Evolutionary conservation across 306 rosid species (phyloP), one percentile per base, ranked within the genome.

Genomic region (Coriaria nepalensis): DNA sequence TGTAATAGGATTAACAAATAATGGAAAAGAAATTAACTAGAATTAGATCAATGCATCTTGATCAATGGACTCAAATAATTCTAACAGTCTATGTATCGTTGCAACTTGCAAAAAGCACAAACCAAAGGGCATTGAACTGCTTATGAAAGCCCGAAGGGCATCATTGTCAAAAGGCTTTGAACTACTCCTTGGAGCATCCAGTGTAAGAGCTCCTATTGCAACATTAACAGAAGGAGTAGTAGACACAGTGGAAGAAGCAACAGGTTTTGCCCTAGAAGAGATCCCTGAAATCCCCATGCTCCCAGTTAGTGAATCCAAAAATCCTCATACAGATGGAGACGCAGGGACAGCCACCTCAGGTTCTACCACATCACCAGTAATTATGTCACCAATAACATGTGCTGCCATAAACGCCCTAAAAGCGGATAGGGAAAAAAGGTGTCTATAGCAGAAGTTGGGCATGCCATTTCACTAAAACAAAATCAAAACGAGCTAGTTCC

Each of bases 101-200:
- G 29, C 29, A 20, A 20, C 29, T 67, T 81, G 61, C 68, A 62
- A 76, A 70, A 76, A 70, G 77, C 79, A 85, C 98, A 69, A 69
- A 90, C 98, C 98, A 85, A 90, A 90, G 67, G 98, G 96, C 94
- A 90, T 79, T 59, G 96, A 77, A 64, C 94, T 73, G 64, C 92
- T 77, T 60, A 84, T 75, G 72, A 81, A 90, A 74, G 81, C 72
- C 68, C 92, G 74, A 36, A 90, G 84, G 9, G 79, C 76, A 73
- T 90, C 97, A 72, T 79, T 90, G 61, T 90, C 93, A 58, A 85
- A 74, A 60, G 68, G 85, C 78, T 73, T 78, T 33, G 69, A 68
- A 61, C 85, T 93, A 50, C 52, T 61, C 73, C 59, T 85, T 5
- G 73, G 82, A 57, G 73, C 67, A 65, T 90, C 98, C 9, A 76